Conservation (phyloP, 2,329 filamentous ascomycete species). For the Colletotrichum australisinense region DNA sequence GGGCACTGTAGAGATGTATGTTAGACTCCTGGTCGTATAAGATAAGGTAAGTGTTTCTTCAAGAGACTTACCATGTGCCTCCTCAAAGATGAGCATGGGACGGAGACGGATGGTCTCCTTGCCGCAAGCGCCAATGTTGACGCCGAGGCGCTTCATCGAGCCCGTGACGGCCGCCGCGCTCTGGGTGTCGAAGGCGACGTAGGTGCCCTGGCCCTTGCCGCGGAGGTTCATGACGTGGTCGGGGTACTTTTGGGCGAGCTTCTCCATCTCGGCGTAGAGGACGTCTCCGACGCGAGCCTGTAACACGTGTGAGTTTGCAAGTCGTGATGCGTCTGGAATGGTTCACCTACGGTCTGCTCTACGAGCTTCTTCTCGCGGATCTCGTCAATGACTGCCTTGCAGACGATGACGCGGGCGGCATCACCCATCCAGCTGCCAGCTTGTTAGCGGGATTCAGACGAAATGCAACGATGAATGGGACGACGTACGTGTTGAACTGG, state of each 20-base stretch:
- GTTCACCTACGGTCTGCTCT: constrained; percentile 58
- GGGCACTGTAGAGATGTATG: constrained; percentile 31
- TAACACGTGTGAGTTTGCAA: constrained; percentile 4
- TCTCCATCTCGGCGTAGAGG: constrained; percentile 73
- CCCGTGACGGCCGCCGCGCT: constrained; percentile 76
- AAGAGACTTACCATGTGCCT: constrained; percentile 63
- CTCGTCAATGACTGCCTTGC: constrained; percentile 82
- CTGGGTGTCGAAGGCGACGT: constrained; percentile 83
- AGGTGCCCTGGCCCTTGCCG: constrained; percentile 81
- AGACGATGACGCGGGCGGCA: constrained; percentile 80
- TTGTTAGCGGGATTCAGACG: background rate
- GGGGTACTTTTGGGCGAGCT: constrained; percentile 74
- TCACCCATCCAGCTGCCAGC: constrained; percentile 77
- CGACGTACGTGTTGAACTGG: constrained; percentile 77
- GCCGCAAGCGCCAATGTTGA: constrained; percentile 84
- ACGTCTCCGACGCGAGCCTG: constrained; percentile 72
- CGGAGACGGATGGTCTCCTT: constrained; percentile 76
- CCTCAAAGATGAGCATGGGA: constrained; percentile 86
- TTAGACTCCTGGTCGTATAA: background rate
- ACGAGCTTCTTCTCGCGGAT: constrained; percentile 77
- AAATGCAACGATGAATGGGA: too few relatives aligned
- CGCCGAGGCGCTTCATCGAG: constrained; percentile 76
- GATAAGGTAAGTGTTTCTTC: background rate
- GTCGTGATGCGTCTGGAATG: too few relatives aligned
- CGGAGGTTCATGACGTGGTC: constrained; percentile 78